These are phyloP conservation scores for Westerdykella ornata DNA, from an alignment of 2,329 filamentous ascomycete genomes.

Conservation along the genomic window DNA sequence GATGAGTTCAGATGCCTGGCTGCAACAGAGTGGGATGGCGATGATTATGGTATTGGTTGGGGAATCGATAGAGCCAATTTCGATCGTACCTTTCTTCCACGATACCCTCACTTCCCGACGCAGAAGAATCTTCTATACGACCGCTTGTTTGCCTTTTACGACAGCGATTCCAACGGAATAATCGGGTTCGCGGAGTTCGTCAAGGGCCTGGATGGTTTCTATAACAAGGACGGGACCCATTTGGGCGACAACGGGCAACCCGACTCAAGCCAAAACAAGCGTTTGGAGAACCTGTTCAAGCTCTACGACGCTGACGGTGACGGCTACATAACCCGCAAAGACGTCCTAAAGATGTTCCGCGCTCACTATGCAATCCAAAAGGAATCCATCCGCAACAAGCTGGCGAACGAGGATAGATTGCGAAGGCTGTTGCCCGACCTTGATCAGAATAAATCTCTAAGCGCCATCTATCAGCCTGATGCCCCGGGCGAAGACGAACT, in stretches of 20 bases:
- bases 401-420: conserved; percentile 56
- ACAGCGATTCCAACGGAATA: conserved; percentile 78
- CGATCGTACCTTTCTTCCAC: conserved; percentile 80
- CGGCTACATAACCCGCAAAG: conserved; percentile 74
- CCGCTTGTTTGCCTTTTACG: conserved; percentile 94
- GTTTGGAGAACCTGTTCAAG: conserved; percentile 60
- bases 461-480: conserved; percentile 40
- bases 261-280: too few species aligned
- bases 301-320: conserved; percentile 89
- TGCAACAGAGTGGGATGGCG: conserved; percentile 73
- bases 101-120: conserved; percentile 69
- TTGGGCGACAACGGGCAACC: conserved; percentile 50
- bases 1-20: conserved; percentile 96
- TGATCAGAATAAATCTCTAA: conserved; percentile 40
- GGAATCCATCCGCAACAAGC: conserved; percentile 77
- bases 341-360: conserved; percentile 85
- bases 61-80: conserved; percentile 93
- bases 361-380: conserved; percentile 89
- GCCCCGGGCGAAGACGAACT: too few species aligned
- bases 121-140: conserved; percentile 89
- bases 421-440: conserved; percentile 7
- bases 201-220: conserved; percentile 64
- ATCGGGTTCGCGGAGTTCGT: conserved; percentile 93
- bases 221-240: conserved; percentile 26
- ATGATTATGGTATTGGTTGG: conserved; percentile 68